These are phyloP conservation scores for Claviceps monticola DNA, from an alignment of 2,329 filamentous ascomycete genomes.

Conservation along the genomic window DNA sequence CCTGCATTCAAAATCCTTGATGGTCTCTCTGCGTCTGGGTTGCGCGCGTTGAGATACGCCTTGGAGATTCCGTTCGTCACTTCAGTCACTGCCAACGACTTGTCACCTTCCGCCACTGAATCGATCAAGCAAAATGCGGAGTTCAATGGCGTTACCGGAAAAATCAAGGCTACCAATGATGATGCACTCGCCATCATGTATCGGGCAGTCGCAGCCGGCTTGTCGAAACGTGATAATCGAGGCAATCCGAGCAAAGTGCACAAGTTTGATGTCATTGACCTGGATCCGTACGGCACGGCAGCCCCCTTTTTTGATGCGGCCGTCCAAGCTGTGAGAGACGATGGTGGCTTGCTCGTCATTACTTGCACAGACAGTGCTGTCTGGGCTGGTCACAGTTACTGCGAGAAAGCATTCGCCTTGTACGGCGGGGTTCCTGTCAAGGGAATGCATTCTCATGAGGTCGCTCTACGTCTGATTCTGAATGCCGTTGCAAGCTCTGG, in stretches of 20 bases:
- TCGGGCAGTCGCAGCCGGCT: constrained; percentile 42
- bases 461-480: constrained; percentile 72
- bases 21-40: constrained; percentile 83
- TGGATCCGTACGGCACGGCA: constrained; percentile 91
- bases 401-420: constrained; percentile 85
- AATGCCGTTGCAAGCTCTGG: constrained; percentile 69
- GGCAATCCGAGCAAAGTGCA: constrained; percentile 26
- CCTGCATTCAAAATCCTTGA: constrained; percentile 73
- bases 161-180: constrained; percentile 59
- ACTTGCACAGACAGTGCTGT: constrained; percentile 95
- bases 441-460: constrained; percentile 77
- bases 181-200: constrained; percentile 94
- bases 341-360: constrained; percentile 83
- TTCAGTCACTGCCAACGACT: constrained; percentile 76
- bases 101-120: constrained; percentile 61
- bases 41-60: constrained; percentile 82
- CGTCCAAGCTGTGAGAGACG: constrained; percentile 66
- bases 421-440: constrained; percentile 86
- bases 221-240: constrained; percentile 27
- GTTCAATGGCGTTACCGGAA: constrained; percentile 62
- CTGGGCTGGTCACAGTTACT: constrained; percentile 86
- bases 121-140: constrained; percentile 74
- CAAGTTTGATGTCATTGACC: constrained; percentile 84
- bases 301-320: constrained; percentile 86
- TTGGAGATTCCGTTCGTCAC: constrained; percentile 80